These are phyloP conservation scores for Clohesyomyces aquaticus DNA, from an alignment of 495 filamentous ascomycete species.

Conservation along the genomic window DNA sequence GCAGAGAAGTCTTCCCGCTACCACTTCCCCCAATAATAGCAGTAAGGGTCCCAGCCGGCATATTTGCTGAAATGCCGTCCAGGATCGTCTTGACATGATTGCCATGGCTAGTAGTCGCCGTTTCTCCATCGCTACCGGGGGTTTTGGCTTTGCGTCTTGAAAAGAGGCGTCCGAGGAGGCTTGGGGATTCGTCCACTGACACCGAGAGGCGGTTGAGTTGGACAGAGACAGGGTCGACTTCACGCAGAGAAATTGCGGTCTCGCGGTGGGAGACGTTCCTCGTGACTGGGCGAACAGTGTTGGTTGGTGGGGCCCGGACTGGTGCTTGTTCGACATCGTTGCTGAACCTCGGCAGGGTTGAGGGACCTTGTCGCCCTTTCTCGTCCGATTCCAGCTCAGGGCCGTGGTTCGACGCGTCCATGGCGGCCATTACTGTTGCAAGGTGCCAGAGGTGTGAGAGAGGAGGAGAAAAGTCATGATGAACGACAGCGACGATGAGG, in stretches of 20 bases:
- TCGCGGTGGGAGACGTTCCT: slow-evolving; percentile 21
- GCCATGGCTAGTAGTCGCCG: too few species aligned
- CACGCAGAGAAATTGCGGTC: slow-evolving; percentile 33
- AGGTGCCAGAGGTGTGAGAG: background rate
- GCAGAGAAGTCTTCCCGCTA: slow-evolving; percentile 71
- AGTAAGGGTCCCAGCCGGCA: slow-evolving; percentile 65
- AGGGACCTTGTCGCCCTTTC: background rate
- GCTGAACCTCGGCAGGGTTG: slow-evolving; percentile 2
- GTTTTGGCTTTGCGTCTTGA: slow-evolving; percentile 9
- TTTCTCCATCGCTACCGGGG: background rate
- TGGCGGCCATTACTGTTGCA: background rate
- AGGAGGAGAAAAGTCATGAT: slow-evolving; percentile 4
- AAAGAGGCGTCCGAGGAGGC: slow-evolving; percentile 19
- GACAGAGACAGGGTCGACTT: slow-evolving; percentile 33
- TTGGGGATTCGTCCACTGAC: slow-evolving; percentile 30
- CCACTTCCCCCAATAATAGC: slow-evolving; percentile 76
- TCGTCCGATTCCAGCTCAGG: background rate
- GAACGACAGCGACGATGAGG: background rate
- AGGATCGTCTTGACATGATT: slow-evolving; percentile 52
- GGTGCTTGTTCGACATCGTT: background rate
- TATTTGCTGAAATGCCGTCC: slow-evolving; percentile 57
- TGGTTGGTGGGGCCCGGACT: background rate
- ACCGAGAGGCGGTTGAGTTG: slow-evolving; percentile 32
- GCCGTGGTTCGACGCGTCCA: background rate
- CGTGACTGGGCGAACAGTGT: slow-evolving; percentile 1